phyloP scores from a whole-genome alignment of 2,329 filamentous ascomycete genomes.

The Berkeleyomyces rouxiae region DNA sequence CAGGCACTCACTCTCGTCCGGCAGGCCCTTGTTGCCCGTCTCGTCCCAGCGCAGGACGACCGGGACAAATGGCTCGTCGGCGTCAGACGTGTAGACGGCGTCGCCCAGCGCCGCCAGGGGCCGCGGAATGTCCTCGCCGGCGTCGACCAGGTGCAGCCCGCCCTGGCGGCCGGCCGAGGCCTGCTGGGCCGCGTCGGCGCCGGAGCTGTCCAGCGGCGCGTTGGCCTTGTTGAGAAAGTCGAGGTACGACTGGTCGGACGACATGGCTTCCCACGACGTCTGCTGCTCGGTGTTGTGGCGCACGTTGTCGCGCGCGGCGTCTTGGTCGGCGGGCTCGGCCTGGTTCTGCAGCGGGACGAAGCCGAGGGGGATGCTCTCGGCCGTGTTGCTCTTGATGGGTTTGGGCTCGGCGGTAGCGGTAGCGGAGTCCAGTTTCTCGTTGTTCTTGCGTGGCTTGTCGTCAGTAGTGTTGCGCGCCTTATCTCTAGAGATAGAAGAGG shows the following conservation, averaged over 20 bases:
- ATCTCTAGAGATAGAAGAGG: background rate
- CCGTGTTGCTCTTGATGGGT: background rate
- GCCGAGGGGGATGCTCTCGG: background rate
- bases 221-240: conserved; percentile 80
- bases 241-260: conserved; percentile 67
- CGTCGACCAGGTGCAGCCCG: conserved; percentile 36
- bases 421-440: background rate
- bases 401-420: no score
- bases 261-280: conserved; percentile 31
- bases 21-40: conserved; percentile 32
- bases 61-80: conserved; percentile 71
- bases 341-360: background rate
- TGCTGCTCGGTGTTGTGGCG: conserved; percentile 2
- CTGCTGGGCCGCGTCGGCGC: conserved; percentile 7
- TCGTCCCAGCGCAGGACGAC: conserved; percentile 50
- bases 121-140: conserved; percentile 42
- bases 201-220: conserved; percentile 37
- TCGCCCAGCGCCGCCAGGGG: conserved; percentile 36
- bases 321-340: background rate
- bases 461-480: background rate
- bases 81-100: conserved; percentile 59
- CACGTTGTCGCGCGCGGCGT: background rate
- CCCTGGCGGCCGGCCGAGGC: conserved; percentile 12
- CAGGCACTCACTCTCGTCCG: conserved; percentile 39
- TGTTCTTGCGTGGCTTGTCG: background rate